Base-by-base conservation (phyloP, 495 filamentous ascomycete genomes). In the Xylaria acuta region DNA sequence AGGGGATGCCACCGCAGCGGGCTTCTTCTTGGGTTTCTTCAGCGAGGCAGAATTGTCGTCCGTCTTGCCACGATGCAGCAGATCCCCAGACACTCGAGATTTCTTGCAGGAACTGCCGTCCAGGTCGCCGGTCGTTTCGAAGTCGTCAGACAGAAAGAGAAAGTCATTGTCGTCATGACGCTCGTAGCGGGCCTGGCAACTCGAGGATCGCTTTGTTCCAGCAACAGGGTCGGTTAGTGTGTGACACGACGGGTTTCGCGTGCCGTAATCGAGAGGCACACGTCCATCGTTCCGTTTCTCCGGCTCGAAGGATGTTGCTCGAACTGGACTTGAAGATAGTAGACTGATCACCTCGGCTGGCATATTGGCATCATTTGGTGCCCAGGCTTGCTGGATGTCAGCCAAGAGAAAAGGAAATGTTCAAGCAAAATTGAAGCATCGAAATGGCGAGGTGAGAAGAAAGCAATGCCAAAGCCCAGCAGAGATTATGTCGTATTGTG, bases 101-200 rank as follows among this genome's bases (percentile, higher is more conserved):
- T 72, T 77, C 71, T 79, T 72, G 12, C 56, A 54, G 51, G 73
- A 59, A 51, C 58, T 67, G 43, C 59, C 76, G 36, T 82, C 78
- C 12, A 78, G 59, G 45, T 79, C 78, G 5, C 78, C 74, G 16
- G 76, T 81, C 47, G 73, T 80, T 67, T 88, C 86, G 69, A 86
- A 82, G 30, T 89, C 86, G 71, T 90, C 86, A 0, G 86, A 88
- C 16, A 86, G 77, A 64, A 88, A 79, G 43, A 80, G 41, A 64
- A 80, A 79, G 47, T 75, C 76, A 66, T 71, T 16, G 59, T 72
- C 51, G 56, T 72, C 64, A 53, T 51, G 68, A 9, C 54, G 41
- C 58, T 73, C 53, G 27, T 60, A 20, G 9, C 56, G 73, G 34
- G 47, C 16, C 43, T 45, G 49, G 14, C 38, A 38, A 18, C 51